These are phyloP conservation scores for Letharia columbiana DNA, from an alignment of 495 filamentous ascomycete genomes.

Conservation along the genomic window DNA sequence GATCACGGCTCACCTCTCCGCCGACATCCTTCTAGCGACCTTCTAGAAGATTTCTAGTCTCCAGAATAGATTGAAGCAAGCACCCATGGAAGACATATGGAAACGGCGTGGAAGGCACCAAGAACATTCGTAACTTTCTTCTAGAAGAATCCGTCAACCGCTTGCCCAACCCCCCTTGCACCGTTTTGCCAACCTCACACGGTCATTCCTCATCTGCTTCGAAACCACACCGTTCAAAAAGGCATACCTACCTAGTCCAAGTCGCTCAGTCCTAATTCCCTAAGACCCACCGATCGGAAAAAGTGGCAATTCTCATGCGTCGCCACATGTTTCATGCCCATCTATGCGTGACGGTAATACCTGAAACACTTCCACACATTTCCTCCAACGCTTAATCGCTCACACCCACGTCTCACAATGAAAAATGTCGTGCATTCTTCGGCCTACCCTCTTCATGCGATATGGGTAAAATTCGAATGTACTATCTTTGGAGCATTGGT, in stretches of 20 bases:
- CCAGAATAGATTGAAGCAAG: no score
- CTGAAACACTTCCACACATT: conserved; percentile 18
- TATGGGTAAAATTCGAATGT: not conserved
- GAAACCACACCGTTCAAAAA: no score
- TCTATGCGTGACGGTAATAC: conserved; percentile 19
- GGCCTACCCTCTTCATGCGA: not conserved
- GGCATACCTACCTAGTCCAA: not conserved
- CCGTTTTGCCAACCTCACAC: no score
- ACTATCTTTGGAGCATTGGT: not conserved
- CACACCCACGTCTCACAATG: conserved; percentile 9
- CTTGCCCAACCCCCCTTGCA: no score
- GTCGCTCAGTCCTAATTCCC: not conserved
- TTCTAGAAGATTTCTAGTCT: conserved; percentile 20
- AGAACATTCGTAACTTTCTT: not conserved
- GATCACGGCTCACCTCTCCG: not conserved
- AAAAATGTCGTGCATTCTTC: not conserved
- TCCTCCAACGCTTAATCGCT: not conserved
- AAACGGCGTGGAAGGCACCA: conserved; percentile 16
- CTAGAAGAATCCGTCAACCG: no score
- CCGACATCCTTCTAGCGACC: conserved; percentile 19
- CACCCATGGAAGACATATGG: conserved; percentile 1
- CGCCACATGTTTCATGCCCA: conserved; percentile 5
- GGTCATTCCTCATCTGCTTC: no score
- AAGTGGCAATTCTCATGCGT: not conserved
- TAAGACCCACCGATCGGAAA: not conserved